Percentiles rank a stretch among this genome's conserved stretches.
Conservation (phyloP, 169 alveolate species). For the Plasmodium gonderi region DNA sequence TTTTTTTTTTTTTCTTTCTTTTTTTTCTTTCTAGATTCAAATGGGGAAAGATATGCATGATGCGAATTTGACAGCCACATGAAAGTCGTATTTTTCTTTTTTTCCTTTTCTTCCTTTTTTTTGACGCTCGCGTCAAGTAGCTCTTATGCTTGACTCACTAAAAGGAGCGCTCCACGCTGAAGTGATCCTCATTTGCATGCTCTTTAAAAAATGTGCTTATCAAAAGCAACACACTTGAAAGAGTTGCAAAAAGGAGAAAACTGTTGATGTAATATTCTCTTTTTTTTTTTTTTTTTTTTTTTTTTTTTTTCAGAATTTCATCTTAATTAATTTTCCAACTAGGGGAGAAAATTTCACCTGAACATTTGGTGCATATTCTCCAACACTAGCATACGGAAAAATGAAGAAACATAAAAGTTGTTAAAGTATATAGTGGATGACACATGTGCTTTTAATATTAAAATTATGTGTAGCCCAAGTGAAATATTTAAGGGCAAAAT, state of each 20-base stretch:
- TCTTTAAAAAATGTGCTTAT: neutral
- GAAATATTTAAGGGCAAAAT: neutral
- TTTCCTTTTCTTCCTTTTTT: neutral
- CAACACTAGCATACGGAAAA: neutral
- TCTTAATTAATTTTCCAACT: neutral
- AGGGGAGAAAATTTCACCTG: neutral
- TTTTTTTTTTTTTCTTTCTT: neutral
- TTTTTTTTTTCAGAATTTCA: neutral
- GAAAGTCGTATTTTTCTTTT: neutral
- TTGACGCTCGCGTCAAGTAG: neutral
- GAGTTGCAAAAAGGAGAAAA: neutral
- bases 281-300: neutral
- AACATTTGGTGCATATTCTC: neutral
- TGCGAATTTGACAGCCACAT: slow-evolving; percentile 8
- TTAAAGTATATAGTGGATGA: neutral
- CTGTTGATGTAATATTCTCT: neutral
- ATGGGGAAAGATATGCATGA: neutral
- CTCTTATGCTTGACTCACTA: neutral
- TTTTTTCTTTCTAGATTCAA: neutral
- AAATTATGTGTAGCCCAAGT: neutral
- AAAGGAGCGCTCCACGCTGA: neutral
- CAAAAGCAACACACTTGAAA: neutral
- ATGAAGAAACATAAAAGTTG: neutral
- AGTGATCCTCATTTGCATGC: neutral
- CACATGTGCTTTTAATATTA: neutral